Base-by-base conservation (phyloP, 441 rosid species). In the Pelargonium myrrhifolium region DNA sequence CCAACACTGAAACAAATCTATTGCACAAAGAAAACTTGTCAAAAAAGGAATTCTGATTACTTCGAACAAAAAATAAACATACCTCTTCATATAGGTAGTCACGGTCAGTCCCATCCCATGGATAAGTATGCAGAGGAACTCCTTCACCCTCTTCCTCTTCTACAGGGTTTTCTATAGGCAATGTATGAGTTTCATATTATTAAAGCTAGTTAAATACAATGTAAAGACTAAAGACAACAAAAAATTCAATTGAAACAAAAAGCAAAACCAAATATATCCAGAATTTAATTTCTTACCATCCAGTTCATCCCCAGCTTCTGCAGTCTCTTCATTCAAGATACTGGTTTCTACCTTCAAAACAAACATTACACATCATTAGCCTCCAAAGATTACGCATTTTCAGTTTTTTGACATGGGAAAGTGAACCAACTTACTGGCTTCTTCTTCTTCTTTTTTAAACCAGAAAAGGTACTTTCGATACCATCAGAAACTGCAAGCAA, bases 381-480 rank as follows among this genome's bases (percentile, higher is more conserved):
- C 56, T 4, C 56, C 20, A n/a, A 9, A 49, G 14, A 21, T 21
- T 7, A 11, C 3, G 22, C 12, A 35, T 40, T 24, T n/a, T n/a
- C n/a, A 17, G 31, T 10, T 42, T 56, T 4, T 59, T n/a, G 21
- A 28, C 10, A 1, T 11, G 43, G 9, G 42, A 69, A 43, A 20
- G 60, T 47, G 42, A 17, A 31, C 22, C 51, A 56, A 79, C 92
- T 86, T 72, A 91, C 99, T 0, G 81, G 93, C 71, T 91, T 93
- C 89, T 91, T 94, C 78, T 94, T 93, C 87, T 93, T 93, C 85
- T 93, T 93, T 77, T 93, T 93, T 82, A 88, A 60, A 55, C 97
- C 97, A 83, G 83, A 37, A 64, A 91, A 93, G 77, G 84, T 61
- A 69, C 84, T 82, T 73, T 88, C 96, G 53, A 85, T 76, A 20